phyloP scores from a whole-genome alignment of 352 stramenopile species.

The Pythium vanterpoolii region DNA sequence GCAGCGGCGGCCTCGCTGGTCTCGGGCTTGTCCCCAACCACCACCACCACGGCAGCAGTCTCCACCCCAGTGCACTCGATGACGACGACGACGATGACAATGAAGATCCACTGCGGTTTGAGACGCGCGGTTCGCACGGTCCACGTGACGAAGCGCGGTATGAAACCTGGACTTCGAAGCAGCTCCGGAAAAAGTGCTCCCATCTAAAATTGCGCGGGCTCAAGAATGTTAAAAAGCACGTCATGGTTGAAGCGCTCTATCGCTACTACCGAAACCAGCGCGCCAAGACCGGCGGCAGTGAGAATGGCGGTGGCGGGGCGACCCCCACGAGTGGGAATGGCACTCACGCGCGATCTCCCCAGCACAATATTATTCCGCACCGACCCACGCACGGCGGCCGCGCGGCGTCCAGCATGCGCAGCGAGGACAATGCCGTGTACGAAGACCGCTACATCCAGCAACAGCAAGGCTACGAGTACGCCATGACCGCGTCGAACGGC shows the following conservation, averaged over 20 bases:
- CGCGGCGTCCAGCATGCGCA: background rate
- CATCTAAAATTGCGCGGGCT: constrained; percentile 74
- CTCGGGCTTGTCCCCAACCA: background rate
- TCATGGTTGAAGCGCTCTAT: constrained; percentile 81
- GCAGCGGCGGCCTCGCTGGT: background rate
- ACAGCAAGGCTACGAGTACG: constrained; percentile 11
- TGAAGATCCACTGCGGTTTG: constrained; percentile 23
- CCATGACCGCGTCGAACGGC: constrained; percentile 6
- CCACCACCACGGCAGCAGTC: background rate
- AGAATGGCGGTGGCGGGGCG: background rate
- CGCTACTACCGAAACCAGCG: constrained; percentile 71
- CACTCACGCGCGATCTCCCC: background rate
- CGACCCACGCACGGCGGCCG: too few species aligned
- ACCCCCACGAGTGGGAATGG: background rate
- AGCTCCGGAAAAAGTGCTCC: constrained; percentile 79
- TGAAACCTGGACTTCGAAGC: constrained; percentile 82
- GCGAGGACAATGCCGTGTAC: constrained; percentile 8
- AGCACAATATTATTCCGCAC: background rate
- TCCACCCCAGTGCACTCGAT: background rate
- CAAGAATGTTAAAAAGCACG: constrained; percentile 86
- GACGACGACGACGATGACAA: constrained; percentile 12
- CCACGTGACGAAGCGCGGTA: constrained; percentile 60
- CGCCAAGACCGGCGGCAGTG: constrained; percentile 29
- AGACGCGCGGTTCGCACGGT: constrained; percentile 41
- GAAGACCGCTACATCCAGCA: constrained; percentile 8